phyloP scores from a whole-genome alignment of 352 stramenopile species.

The Phytophthora megakarya region DNA sequence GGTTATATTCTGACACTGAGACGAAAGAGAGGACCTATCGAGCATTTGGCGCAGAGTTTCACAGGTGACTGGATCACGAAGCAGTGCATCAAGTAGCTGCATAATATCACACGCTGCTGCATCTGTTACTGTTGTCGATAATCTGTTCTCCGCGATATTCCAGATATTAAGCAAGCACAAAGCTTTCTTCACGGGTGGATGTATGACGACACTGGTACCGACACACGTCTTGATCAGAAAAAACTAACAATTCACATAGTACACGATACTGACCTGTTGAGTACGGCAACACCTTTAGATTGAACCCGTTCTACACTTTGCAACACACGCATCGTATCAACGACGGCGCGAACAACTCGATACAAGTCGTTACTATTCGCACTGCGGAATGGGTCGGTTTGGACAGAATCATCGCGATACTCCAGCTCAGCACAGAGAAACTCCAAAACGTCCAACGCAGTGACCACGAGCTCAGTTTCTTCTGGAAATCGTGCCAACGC shows the following conservation, averaged over 20 bases:
- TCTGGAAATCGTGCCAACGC: slow-evolving; percentile 41
- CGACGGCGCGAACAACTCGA: slow-evolving; percentile 12
- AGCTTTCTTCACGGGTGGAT: slow-evolving; percentile 34
- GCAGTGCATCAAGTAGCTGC: slow-evolving; percentile 42
- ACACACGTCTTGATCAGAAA: neutral
- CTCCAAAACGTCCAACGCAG: slow-evolving; percentile 56
- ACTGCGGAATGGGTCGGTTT: neutral
- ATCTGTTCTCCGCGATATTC: slow-evolving; percentile 25
- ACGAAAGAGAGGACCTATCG: neutral
- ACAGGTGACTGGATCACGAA: slow-evolving; percentile 30
- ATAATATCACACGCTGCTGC: slow-evolving; percentile 42
- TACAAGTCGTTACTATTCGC: slow-evolving; percentile 9
- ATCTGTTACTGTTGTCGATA: slow-evolving; percentile 15
- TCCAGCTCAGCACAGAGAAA: slow-evolving; percentile 61
- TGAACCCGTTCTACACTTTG: slow-evolving; percentile 51
- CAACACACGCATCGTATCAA: slow-evolving; percentile 42
- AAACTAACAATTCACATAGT: neutral
- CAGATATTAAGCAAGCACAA: slow-evolving; percentile 39
- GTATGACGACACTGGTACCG: slow-evolving; percentile 21
- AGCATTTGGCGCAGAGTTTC: slow-evolving; percentile 10
- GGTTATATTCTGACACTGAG: neutral
- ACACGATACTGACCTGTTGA: slow-evolving; percentile 42
- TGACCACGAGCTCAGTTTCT: slow-evolving; percentile 48
- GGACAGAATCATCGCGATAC: slow-evolving; percentile 9
- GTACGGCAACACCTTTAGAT: slow-evolving; percentile 52